Base-by-base conservation (phyloP, 495 filamentous ascomycete genomes). In the Penicillium atrosanguineum region DNA sequence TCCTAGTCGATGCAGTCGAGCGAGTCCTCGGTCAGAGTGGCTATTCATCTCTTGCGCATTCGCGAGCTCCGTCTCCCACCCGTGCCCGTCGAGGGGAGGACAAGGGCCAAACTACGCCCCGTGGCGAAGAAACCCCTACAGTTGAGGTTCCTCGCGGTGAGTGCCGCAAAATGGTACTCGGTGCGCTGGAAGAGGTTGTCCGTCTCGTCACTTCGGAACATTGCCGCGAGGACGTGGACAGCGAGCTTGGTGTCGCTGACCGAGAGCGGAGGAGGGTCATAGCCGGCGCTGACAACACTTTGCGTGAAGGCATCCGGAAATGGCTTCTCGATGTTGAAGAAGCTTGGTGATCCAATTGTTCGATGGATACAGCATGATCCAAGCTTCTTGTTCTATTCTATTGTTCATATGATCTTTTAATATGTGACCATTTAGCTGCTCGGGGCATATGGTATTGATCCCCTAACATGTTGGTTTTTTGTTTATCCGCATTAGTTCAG, bases 1-100 rank as follows among this genome's bases (percentile, higher is more conserved):
- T 78, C 4, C 77, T 95, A 0, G 80, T 88, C 20, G 87, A 91
- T 51, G 89, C 88, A 3, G 79, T 94, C 6, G 90, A 94, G 62
- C 81, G 81, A 29, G 84, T 93, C 41, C 80, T 93, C 25, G 78
- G 81, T 3, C 79, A 78, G 44, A 80, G 80, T 44, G 78, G 76
- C 20, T 71, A 77, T 40, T 76, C 78, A 0, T 79, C 77, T 0
- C 50, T 74, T 29, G 64, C 65, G 19, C 75, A 75, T 39, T 74
- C 76, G 0, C 68, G 76, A 11, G 68, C 71, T 20, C 74, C 71
- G 21, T 78, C 75, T 43, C 79, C 74, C 38, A 69, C 65, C 44
- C 76, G 70, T 42, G 60, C 60, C 40, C 70, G 68, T 18, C 62
- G 55, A 38, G 65, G 56, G 7, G 70, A 70, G 25, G 68, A 71